A percentile compares a stretch with the other conserved stretches of the same genome.
These are phyloP conservation scores for Xerocomus nothofagi DNA, from an alignment of 1,284 basidiomycete species.

Conservation along the genomic window DNA sequence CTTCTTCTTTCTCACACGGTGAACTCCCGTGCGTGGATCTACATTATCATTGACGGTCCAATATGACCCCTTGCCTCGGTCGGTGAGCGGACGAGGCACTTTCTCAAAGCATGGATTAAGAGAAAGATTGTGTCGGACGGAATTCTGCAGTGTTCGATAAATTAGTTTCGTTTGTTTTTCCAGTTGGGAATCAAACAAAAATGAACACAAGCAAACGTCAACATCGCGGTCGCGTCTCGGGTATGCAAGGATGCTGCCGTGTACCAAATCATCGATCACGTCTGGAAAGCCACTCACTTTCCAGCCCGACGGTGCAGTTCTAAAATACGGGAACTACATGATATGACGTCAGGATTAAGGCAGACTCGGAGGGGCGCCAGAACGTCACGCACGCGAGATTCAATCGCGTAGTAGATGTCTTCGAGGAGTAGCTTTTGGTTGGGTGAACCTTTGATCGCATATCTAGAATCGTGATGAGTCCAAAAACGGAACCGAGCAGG, in stretches of 20 bases:
- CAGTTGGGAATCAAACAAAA: constrained; percentile 42
- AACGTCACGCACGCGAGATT: constrained; percentile 63
- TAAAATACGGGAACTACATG: constrained; percentile 77
- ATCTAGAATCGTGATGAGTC: constrained; percentile 43
- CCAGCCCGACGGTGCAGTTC: constrained; percentile 79
- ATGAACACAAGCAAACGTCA: constrained; percentile 53
- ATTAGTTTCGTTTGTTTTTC: constrained; percentile 32
- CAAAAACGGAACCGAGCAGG: neutral
- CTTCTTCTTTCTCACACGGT: constrained; percentile 81
- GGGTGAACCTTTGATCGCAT: constrained; percentile 84
- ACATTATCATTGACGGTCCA: constrained; percentile 88
- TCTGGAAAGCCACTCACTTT: constrained; percentile 55
- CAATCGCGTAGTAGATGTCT: constrained; percentile 86
- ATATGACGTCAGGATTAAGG: constrained; percentile 15
- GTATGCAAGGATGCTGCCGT: constrained; percentile 11
- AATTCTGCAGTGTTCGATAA: constrained; percentile 62
- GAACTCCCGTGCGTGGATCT: constrained; percentile 81
- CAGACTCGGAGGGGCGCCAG: neutral
- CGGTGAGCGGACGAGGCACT: constrained; percentile 83
- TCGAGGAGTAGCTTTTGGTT: constrained; percentile 79
- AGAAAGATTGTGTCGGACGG: constrained; percentile 91
- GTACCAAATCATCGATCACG: constrained; percentile 1
- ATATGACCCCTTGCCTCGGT: constrained; percentile 84
- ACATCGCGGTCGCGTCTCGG: constrained; percentile 54
- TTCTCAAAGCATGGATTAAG: constrained; percentile 94